phyloP scores from a whole-genome alignment of 177 flowering plant genomes.

The Vitis hybrid region DNA sequence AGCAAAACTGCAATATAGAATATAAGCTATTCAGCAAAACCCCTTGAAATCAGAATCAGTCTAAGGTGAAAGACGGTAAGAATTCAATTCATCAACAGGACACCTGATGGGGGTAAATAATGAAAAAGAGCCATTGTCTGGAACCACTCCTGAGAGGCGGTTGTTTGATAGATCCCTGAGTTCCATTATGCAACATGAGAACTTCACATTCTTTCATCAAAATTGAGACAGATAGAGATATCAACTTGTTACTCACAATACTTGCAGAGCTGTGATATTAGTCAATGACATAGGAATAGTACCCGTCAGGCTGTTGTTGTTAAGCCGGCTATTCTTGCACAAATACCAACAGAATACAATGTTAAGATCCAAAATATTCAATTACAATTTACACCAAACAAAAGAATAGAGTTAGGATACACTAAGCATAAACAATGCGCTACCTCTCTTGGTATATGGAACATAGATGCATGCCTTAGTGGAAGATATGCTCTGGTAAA shows the following conservation, averaged over 20 bases:
- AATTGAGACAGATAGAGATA: neutral
- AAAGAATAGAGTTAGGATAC: neutral
- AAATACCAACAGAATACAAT: constrained; percentile 10
- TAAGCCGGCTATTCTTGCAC: constrained; percentile 67
- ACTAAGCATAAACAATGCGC: neutral
- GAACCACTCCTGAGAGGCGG: constrained; percentile 64
- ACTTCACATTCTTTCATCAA: neutral
- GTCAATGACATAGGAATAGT: constrained; percentile 69
- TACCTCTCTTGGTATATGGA: too few relatives aligned
- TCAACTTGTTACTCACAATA: constrained; percentile 48
- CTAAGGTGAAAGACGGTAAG: neutral
- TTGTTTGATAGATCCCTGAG: constrained; percentile 82
- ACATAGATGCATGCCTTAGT: too few relatives aligned
- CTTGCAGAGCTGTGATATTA: constrained; percentile 69
- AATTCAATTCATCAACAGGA: neutral
- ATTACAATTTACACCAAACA: neutral
- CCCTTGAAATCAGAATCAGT: neutral
- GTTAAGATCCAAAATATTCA: constrained; percentile 10
- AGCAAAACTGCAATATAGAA: constrained; percentile 53
- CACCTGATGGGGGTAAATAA: constrained; percentile 67
- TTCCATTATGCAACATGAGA: neutral
- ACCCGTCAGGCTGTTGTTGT: constrained; percentile 70
- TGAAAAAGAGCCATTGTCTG: constrained; percentile 76
- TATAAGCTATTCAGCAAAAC: neutral
- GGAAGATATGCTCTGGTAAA: too few relatives aligned